phyloP scores from a whole-genome alignment of 1,284 basidiomycete genomes.

The Malassezia slooffiae region DNA sequence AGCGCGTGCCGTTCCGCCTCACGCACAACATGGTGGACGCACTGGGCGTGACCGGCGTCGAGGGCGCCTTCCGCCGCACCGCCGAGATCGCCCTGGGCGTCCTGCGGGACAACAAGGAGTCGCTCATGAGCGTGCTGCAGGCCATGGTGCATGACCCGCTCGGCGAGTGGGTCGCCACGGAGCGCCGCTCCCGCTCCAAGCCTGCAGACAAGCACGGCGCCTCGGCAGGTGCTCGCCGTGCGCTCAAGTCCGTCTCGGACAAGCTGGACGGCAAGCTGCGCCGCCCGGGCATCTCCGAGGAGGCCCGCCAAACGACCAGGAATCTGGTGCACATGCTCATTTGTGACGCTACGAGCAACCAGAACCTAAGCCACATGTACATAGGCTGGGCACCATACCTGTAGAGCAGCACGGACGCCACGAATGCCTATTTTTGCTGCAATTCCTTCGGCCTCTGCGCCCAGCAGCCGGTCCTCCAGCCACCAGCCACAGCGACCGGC shows the following conservation, averaged over 20 bases:
- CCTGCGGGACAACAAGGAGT: constrained; percentile 80
- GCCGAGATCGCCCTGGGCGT: constrained; percentile 84
- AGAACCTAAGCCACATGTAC: constrained; percentile 40
- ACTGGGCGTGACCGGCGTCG: constrained; percentile 82
- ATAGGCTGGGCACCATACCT: constrained; percentile 27
- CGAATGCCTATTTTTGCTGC: too few relatives aligned
- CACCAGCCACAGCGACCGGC: too few relatives aligned
- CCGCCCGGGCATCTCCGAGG: constrained; percentile 24
- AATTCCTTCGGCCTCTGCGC: too few relatives aligned
- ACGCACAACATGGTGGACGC: constrained; percentile 91
- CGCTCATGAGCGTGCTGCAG: constrained; percentile 88
- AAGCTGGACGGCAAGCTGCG: constrained; percentile 39
- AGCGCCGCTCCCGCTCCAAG: constrained; percentile 36
- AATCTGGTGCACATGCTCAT: constrained; percentile 43
- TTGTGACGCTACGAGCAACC: constrained; percentile 35
- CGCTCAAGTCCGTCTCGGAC: constrained; percentile 34
- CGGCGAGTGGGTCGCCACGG: constrained; percentile 76
- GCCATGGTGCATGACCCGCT: constrained; percentile 96
- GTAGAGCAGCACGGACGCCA: constrained; percentile 2
- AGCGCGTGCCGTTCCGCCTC: constrained; percentile 86
- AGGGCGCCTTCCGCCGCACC: constrained; percentile 85
- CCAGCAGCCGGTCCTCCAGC: too few relatives aligned
- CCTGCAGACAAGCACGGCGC: neutral
- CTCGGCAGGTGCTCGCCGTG: constrained; percentile 28
- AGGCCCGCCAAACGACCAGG: constrained; percentile 29